Conservation (phyloP, 2,329 filamentous ascomycete species). For the Epichloe gansuensis region DNA sequence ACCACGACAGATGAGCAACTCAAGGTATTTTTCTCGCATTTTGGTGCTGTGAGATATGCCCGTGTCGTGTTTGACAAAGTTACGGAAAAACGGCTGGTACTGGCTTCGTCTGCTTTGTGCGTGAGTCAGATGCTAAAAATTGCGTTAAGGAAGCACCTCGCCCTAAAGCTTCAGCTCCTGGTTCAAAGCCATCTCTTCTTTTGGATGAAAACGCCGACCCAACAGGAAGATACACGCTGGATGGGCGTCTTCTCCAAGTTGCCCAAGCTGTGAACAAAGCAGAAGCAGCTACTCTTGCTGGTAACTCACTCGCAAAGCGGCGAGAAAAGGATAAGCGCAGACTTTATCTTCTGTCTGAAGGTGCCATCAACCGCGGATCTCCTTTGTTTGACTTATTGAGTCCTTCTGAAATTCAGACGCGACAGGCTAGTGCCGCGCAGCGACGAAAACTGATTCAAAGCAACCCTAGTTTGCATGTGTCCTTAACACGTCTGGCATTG, state of each 20-base stretch:
- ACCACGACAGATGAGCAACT: slow-evolving; percentile 72
- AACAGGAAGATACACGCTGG: slow-evolving; percentile 76
- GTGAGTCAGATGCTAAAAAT: slow-evolving; percentile 57
- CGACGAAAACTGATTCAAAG: slow-evolving; percentile 81
- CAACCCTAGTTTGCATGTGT: slow-evolving; percentile 82
- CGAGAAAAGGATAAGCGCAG: slow-evolving; percentile 79
- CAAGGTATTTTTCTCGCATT: slow-evolving; percentile 74
- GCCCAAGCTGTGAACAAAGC: slow-evolving; percentile 74
- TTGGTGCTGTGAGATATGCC: slow-evolving; percentile 82
- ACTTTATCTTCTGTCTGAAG: slow-evolving; percentile 79
- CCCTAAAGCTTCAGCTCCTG: slow-evolving; percentile 30
- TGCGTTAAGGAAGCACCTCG: slow-evolving; percentile 70
- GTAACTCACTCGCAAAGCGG: slow-evolving; percentile 49
- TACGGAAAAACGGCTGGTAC: slow-evolving; percentile 82
- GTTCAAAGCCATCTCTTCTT: slow-evolving; percentile 66
- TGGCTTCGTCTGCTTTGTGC: slow-evolving; percentile 88
- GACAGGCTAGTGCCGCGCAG: slow-evolving; percentile 76
- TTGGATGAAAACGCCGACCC: slow-evolving; percentile 77
- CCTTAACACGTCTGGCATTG: slow-evolving; percentile 77
- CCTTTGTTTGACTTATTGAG: slow-evolving; percentile 66
- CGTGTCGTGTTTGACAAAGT: slow-evolving; percentile 78
- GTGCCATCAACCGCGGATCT: slow-evolving; percentile 66
- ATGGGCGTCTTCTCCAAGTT: slow-evolving; percentile 77
- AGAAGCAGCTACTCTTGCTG: slow-evolving; percentile 64
- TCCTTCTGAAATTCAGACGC: slow-evolving; percentile 71